These are phyloP conservation scores for Fonsecaea pugnacius DNA, from an alignment of 2,329 filamentous ascomycete genomes.

Conservation along the genomic window DNA sequence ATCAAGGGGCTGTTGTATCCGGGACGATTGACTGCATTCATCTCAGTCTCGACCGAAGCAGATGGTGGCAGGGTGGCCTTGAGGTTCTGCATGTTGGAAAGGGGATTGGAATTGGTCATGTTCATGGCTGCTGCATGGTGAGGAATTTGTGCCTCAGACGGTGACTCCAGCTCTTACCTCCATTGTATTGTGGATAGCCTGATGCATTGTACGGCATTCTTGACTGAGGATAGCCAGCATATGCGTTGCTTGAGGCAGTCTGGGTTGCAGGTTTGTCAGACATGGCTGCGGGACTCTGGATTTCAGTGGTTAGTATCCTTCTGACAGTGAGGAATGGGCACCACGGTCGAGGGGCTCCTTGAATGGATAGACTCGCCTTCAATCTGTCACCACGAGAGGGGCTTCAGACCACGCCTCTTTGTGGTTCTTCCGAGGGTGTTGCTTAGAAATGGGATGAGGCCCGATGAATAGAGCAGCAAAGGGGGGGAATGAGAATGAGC, in stretches of 20 bases:
- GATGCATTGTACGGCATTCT: slow-evolving; percentile 29
- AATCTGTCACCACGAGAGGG: slow-evolving; percentile 14
- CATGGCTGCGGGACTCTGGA: slow-evolving; percentile 22
- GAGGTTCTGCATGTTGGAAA: slow-evolving; percentile 36
- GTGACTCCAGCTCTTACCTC: slow-evolving; percentile 28
- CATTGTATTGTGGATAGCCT: slow-evolving; percentile 29
- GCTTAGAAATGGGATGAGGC: slow-evolving; percentile 30
- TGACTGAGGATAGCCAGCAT: slow-evolving; percentile 31
- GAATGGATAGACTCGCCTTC: slow-evolving; percentile 17
- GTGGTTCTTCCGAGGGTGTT: slow-evolving; percentile 22
- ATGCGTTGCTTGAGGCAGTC: slow-evolving; percentile 25
- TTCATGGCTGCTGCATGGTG: slow-evolving; percentile 26
- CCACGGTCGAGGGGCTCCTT: not conserved
- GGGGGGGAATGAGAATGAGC: slow-evolving; percentile 37
- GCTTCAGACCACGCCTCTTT: slow-evolving; percentile 16
- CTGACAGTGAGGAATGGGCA: not conserved
- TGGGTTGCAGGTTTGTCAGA: slow-evolving; percentile 32
- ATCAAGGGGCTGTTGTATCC: slow-evolving; percentile 36
- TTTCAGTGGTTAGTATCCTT: slow-evolving; percentile 13
- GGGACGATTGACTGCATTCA: slow-evolving; percentile 28
- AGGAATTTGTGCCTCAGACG: not conserved
- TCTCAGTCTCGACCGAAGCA: slow-evolving; percentile 24
- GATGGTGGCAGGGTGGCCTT: slow-evolving; percentile 35
- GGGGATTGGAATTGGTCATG: slow-evolving; percentile 28
- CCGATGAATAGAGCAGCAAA: slow-evolving; percentile 36